Evolutionary conservation across 202 grass and related monocot genomes (phyloP).

Genomic region (Tripidium arundinaceum): DNA sequence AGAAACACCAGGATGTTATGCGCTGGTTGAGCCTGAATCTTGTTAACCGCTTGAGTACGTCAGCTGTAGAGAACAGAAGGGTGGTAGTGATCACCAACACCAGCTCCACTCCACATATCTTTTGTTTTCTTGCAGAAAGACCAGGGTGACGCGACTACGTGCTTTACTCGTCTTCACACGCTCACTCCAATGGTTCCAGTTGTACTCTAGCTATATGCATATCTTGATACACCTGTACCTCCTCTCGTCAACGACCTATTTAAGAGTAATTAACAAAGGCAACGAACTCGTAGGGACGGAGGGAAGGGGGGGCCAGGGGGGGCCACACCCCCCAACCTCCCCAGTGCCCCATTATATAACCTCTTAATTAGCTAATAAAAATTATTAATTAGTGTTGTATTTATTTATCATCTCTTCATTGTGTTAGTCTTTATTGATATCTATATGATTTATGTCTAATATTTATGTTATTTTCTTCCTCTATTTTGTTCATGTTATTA

Average conservation of each 20-base stretch:
- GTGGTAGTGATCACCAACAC: background rate
- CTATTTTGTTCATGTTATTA: too few species aligned
- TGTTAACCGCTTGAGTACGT: conserved; percentile 2
- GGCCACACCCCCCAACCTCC: too few species aligned
- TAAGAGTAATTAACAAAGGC: background rate
- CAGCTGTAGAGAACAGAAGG: background rate
- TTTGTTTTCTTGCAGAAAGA: background rate
- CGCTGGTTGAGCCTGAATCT: conserved; percentile 8
- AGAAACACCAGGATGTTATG: conserved; percentile 2
- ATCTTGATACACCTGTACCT: conserved; percentile 17
- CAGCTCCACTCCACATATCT: background rate
- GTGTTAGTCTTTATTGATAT: too few species aligned
- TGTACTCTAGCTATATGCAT: conserved; percentile 9
- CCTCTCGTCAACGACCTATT: conserved; percentile 5
- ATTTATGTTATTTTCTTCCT: too few species aligned
- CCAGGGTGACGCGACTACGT: background rate
- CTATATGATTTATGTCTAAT: too few species aligned
- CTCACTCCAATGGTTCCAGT: conserved; percentile 27
- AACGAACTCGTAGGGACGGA: too few species aligned
- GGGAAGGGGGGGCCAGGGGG: too few species aligned
- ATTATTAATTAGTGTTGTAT: too few species aligned
- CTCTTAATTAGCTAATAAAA: too few species aligned
- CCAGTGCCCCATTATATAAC: too few species aligned
- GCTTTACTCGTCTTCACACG: conserved; percentile 21
- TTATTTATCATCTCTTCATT: too few species aligned